phyloP scores from a whole-genome alignment of 306 rosid species.

The Fragaria ananassa region DNA sequence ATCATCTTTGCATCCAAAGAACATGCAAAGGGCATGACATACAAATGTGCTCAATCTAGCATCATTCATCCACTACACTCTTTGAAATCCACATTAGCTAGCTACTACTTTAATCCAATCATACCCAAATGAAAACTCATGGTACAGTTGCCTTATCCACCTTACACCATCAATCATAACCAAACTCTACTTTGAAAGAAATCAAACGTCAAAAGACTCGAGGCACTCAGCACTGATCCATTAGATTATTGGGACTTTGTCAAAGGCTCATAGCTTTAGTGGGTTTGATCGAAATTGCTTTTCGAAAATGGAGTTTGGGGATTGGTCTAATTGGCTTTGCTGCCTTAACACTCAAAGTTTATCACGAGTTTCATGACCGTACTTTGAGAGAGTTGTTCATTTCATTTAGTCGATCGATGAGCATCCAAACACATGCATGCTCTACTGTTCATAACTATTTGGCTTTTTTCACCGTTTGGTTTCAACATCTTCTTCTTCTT shows the following conservation, averaged over 20 bases:
- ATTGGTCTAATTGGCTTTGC: background rate
- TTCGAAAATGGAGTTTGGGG: background rate
- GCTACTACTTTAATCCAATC: background rate
- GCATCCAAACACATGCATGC: no score
- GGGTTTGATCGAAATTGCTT: background rate
- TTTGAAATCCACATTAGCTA: slow-evolving; percentile 17
- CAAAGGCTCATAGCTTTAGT: background rate
- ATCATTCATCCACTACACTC: slow-evolving; percentile 10
- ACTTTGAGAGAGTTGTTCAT: no score
- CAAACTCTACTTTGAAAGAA: background rate
- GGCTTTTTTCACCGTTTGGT: no score
- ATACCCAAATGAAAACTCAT: background rate
- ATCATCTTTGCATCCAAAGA: no score
- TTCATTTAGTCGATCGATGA: no score
- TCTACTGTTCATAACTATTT: no score
- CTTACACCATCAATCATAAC: slow-evolving; percentile 4
- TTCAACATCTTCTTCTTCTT: no score
- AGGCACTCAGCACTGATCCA: background rate
- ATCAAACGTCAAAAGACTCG: background rate
- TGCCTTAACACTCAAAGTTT: slow-evolving; percentile 7
- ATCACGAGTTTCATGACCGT: background rate
- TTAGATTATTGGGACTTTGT: background rate
- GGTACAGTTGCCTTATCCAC: slow-evolving; percentile 1
- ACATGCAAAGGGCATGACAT: background rate
- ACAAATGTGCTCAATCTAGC: slow-evolving; percentile 2